Evolutionary conservation across 2,329 filamentous ascomycete species (phyloP), one percentile per base, ranked within the genome.

Genomic region (Pseudofabraea citricarpa): DNA sequence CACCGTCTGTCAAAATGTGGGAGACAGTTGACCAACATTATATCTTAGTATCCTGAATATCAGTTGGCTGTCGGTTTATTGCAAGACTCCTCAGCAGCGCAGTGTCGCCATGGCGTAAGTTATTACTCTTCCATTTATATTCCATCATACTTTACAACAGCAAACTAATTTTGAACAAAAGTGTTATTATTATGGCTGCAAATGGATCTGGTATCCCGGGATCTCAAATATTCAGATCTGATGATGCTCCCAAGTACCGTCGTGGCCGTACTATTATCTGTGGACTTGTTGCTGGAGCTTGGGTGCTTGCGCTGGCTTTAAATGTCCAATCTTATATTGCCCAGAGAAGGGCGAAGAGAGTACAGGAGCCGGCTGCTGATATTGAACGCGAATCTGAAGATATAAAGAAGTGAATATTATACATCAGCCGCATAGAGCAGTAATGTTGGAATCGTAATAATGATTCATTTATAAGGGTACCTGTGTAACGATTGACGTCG

Each of bases 31-130:
- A 31, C 6, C 10, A 31, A 31, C 27, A 31, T n/a, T 31, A 31
- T 10, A 12, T 31, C 10, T 6, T 21, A 47, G 44, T 29, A 55
- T 60, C 26, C 43, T 44, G 4, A 60, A 60, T 24, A 43, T 58
- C 8, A 53, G 56, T 6, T 61, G 58, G 58, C 35, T 61, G 27
- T 53, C 53, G 6, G 50, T 55, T 3, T 58, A 61, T 35, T 68
- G 56, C 40, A 48, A 41, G 5, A 39, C 41, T 1, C 58, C 58
- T 6, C 56, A 60, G 41, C 47, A 61, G 40, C 47, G 58, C 13
- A 60, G 57, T 22, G 32, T 61, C 5, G 50, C 52, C 27, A 57
- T 60, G 56, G 57, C 56, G 57, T 46, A 31, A 29, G 40, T 46
- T 16, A 9, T n/a, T n/a, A n/a, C n/a, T n/a, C n/a, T n/a, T 4